A percentile compares a stretch with the other conserved stretches of the same genome.
Evolutionary conservation across 495 filamentous ascomycete genomes (phyloP).

Genomic region (Entonaema liquescens): DNA sequence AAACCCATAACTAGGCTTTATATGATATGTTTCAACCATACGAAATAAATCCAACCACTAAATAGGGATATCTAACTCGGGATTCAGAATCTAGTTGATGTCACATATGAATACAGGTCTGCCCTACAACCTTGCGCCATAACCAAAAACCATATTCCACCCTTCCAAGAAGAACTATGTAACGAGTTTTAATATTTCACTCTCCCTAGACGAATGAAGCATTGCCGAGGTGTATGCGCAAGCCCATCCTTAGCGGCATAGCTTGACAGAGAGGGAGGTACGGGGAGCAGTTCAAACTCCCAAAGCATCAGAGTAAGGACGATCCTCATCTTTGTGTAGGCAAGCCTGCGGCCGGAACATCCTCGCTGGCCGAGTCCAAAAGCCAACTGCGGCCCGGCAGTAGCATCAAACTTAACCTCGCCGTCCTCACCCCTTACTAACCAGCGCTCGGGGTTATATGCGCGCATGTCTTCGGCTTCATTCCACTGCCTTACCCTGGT

Average conservation of each 20-base stretch:
- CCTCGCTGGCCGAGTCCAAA: slow-evolving; percentile 47
- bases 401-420: slow-evolving; percentile 40
- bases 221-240: slow-evolving; percentile 3
- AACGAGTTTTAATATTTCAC: not conserved
- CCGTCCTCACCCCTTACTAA: slow-evolving; percentile 28
- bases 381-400: slow-evolving; percentile 43
- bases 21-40: too few species aligned
- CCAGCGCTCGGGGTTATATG: slow-evolving; percentile 49
- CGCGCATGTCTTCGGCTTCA: slow-evolving; percentile 26
- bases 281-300: slow-evolving; percentile 44
- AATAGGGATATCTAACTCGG: not conserved
- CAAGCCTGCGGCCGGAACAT: slow-evolving; percentile 51
- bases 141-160: not conserved
- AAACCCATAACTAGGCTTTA: too few species aligned
- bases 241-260: slow-evolving; percentile 3
- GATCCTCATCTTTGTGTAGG: slow-evolving; percentile 46
- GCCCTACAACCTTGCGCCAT: not conserved
- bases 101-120: not conserved
- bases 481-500: not conserved
- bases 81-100: not conserved
- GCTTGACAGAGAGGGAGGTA: not conserved
- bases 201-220: slow-evolving; percentile 1
- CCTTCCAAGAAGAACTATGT: not conserved
- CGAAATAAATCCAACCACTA: not conserved
- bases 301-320: slow-evolving; percentile 47